phyloP scores from a whole-genome alignment of 2,329 filamentous ascomycete species.

The Fusarium ramigenum region DNA sequence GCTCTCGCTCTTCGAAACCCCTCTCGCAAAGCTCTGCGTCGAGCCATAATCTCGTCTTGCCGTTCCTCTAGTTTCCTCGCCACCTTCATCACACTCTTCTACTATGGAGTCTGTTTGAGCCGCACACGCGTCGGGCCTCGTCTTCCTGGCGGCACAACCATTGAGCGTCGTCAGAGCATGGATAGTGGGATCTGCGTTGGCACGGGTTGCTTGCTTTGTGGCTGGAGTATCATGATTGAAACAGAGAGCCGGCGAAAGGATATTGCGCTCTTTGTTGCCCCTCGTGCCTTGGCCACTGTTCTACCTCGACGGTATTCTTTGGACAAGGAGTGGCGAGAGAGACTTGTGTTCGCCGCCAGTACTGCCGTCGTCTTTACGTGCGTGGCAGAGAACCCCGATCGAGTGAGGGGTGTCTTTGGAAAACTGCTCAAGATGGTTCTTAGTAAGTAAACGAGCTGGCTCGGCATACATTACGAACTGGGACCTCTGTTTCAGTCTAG shows the following conservation, averaged over 20 bases:
- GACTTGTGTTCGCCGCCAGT: constrained; percentile 71
- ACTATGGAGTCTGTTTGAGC: constrained; percentile 84
- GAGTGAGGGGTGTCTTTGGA: constrained; percentile 76
- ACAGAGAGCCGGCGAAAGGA: constrained; percentile 73
- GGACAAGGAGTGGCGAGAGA: constrained; percentile 74
- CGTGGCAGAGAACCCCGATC: constrained; percentile 67
- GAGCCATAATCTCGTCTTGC: constrained; percentile 67
- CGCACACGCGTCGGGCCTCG: constrained; percentile 78
- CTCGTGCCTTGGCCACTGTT: constrained; percentile 78
- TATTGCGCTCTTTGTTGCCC: constrained; percentile 82
- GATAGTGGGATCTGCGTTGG: constrained; percentile 75
- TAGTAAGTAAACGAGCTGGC: constrained; percentile 41
- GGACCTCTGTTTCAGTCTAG: background rate
- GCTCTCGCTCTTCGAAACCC: constrained; percentile 65
- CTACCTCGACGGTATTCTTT: constrained; percentile 74
- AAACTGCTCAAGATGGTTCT: constrained; percentile 64
- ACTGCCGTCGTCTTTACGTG: constrained; percentile 76
- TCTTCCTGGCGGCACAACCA: constrained; percentile 64
- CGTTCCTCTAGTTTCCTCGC: constrained; percentile 82
- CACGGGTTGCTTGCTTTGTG: constrained; percentile 77
- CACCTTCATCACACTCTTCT: constrained; percentile 80
- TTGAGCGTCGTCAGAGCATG: constrained; percentile 58
- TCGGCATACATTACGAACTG: background rate
- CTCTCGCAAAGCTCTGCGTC: constrained; percentile 56
- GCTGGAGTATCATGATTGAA: constrained; percentile 84